Evolutionary conservation across 23 red algal genomes (phyloP).

Genomic region (Agarophyton chilense): DNA sequence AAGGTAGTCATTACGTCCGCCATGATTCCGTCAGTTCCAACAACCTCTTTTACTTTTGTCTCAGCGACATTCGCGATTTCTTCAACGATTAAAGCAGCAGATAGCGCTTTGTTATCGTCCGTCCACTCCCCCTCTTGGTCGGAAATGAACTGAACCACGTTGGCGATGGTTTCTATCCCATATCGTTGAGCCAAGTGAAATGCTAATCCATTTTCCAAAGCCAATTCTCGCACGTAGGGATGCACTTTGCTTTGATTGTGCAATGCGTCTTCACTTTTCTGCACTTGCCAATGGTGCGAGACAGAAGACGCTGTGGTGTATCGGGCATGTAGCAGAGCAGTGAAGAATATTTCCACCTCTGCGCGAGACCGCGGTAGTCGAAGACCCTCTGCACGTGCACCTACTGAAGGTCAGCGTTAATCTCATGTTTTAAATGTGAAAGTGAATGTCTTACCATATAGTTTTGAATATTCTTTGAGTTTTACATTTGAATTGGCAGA

Average conservation of each 20-base stretch:
- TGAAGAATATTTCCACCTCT: slow-evolving; percentile 22
- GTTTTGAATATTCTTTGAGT: neutral
- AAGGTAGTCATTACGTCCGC: neutral
- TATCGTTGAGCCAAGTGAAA: slow-evolving; percentile 1
- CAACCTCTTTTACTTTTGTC: neutral
- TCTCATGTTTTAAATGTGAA: neutral
- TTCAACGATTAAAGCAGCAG: neutral
- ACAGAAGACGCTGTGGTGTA: neutral
- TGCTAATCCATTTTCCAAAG: neutral
- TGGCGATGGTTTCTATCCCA: neutral
- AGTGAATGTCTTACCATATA: slow-evolving; percentile 41
- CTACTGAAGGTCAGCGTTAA: neutral
- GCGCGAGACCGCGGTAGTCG: neutral
- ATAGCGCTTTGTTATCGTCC: neutral
- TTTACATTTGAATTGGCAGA: neutral
- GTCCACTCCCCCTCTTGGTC: neutral
- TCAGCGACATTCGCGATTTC: neutral
- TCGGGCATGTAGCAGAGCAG: slow-evolving; percentile 7
- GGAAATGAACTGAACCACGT: neutral
- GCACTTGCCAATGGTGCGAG: neutral
- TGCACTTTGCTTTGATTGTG: neutral
- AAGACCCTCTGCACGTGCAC: slow-evolving; percentile 12
- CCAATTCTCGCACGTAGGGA: neutral
- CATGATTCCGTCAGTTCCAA: too few species aligned
- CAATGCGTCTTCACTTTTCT: neutral